Conservation (phyloP, 2,329 filamentous ascomycete genomes). For the Whalleya microplaca region DNA sequence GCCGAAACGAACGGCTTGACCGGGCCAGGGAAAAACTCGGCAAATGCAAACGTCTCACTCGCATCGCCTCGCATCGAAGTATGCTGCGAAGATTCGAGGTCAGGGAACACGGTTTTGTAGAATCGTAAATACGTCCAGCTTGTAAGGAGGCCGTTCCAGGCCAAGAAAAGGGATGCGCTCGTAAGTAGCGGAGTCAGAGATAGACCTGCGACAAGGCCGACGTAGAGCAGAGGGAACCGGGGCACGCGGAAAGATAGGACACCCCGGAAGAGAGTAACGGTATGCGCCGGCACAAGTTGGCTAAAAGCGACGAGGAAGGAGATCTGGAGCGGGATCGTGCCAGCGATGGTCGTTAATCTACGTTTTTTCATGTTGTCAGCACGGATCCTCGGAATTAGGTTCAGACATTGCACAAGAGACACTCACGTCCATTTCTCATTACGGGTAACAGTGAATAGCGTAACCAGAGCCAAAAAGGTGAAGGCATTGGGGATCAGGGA, state of each 20-base stretch:
- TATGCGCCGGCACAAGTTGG: conserved; percentile 95
- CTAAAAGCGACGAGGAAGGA: conserved; percentile 96
- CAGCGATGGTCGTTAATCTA: conserved; percentile 81
- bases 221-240: conserved; percentile 70
- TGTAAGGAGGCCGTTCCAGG: conserved; percentile 79
- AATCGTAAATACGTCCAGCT: conserved; percentile 97
- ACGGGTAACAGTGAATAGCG: conserved; percentile 72
- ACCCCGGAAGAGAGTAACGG: conserved; percentile 89
- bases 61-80: conserved; percentile 80
- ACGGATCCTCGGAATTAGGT: neutral
- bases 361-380: conserved; percentile 23
- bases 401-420: conserved; percentile 12
- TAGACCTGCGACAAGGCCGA: conserved; percentile 72
- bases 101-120: conserved; percentile 77
- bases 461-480: conserved; percentile 72
- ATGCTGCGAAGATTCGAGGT: conserved; percentile 66
- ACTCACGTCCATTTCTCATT: conserved; percentile 72
- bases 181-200: conserved; percentile 60
- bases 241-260: conserved; percentile 86
- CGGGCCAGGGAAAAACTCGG: conserved; percentile 90
- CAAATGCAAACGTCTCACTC: conserved; percentile 94
- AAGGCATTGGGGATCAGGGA: conserved; percentile 80
- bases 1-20: conserved; percentile 77
- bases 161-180: conserved; percentile 79
- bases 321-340: conserved; percentile 86